Conservation (phyloP, 192 early-diverging fungal genomes). For the Coemansia guatemalensis region DNA sequence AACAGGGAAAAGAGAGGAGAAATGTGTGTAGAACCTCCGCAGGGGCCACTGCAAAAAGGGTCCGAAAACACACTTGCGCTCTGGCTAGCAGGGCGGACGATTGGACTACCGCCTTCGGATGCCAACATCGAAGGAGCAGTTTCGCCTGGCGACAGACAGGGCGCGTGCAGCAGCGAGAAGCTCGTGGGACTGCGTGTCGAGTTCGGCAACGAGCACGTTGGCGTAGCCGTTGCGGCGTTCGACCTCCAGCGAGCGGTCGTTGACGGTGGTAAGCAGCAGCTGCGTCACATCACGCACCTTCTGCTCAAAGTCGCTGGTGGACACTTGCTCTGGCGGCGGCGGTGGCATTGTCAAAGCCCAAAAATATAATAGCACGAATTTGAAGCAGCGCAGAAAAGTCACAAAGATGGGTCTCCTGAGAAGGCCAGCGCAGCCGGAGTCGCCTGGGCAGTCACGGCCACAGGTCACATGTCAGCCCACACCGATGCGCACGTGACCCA, state of each 20-base stretch:
- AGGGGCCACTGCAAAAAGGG: too few relatives aligned
- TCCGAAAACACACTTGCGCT: too few relatives aligned
- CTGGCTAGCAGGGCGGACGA: too few relatives aligned
- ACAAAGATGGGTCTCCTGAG: too few relatives aligned
- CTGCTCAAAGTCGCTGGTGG: slow-evolving; percentile 29
- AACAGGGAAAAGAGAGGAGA: not conserved
- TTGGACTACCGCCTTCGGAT: not conserved
- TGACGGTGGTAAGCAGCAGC: slow-evolving; percentile 27
- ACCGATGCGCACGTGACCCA: too few relatives aligned
- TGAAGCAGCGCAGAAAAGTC: too few relatives aligned
- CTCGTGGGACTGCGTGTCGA: slow-evolving; percentile 39
- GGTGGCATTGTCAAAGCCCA: slow-evolving; percentile 5
- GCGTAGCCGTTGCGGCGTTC: slow-evolving; percentile 20
- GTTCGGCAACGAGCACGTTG: slow-evolving; percentile 32
- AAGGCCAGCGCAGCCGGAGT: too few relatives aligned
- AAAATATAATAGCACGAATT: not conserved
- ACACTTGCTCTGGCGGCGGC: too few relatives aligned
- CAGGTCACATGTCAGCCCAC: too few relatives aligned
- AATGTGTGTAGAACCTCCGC: not conserved
- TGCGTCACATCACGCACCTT: slow-evolving; percentile 29
- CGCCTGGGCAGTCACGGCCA: too few relatives aligned
- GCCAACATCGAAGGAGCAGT: slow-evolving; percentile 32
- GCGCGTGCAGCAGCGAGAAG: slow-evolving; percentile 29
- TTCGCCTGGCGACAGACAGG: slow-evolving; percentile 25
- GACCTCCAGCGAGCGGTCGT: slow-evolving; percentile 20